Base-by-base conservation (phyloP, 768 basidiomycete species). In the Boletales sp. region DNA sequence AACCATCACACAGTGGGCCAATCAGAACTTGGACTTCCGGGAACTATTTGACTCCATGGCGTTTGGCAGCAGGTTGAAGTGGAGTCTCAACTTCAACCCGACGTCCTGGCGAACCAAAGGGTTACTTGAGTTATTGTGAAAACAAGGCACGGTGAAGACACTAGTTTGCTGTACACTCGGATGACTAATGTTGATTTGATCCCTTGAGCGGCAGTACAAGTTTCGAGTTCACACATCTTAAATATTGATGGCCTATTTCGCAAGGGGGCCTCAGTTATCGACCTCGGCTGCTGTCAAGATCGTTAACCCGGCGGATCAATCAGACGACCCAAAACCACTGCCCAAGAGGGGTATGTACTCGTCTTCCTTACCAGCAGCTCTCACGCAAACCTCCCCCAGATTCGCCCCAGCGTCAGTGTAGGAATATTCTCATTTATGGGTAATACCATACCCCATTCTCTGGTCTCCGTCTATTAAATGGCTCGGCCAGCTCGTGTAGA, bases 401-500 rank as follows among this genome's bases (percentile, higher is more conserved):
- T 70, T 75, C 81, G 41, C 76, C 79, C 13, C 83, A 85, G 66
- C 81, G 86, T 46, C 87, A 93, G 61, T 96, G 93, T 71, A 83
- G 89, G 63, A 95, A 96, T 74, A 83, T 94, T 45, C 73, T 88
- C 66, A 94, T 95, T 55, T 88, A 94, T 64, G 93, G 94, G 92
- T 94, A 71, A 56, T 67, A 4, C 56, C 34, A 5, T 10, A 14
- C 42, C 10, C 32, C 37, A n/a, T 9, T 15, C 1, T 33, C 6
- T 18, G 8, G 31, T 8, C 4, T 53, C 28, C 37, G 13, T 13
- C 17, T 30, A 28, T 33, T 58, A 14, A 55, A 44, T n/a, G 15
- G 0, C 43, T 17, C 17, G 25, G 35, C 8, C 50, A 93, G 91
- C 37, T 84, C 77, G 50, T 94, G 92, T 74, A 86, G 87, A 72